Evolutionary conservation across 2,329 filamentous ascomycete species (phyloP).

Genomic region (Neurospora crassa): DNA sequence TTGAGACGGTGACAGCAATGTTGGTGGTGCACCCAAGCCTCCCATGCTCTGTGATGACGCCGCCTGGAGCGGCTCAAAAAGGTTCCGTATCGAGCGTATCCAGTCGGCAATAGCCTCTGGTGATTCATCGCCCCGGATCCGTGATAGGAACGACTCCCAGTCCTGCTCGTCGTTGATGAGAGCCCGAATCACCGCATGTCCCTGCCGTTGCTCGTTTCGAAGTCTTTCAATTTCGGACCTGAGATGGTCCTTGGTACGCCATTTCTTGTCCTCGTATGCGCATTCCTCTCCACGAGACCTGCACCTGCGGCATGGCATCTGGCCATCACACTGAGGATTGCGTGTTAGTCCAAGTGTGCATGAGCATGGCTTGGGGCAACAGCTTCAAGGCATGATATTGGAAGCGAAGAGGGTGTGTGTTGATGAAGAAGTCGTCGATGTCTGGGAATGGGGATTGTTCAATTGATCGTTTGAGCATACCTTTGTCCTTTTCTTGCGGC

Average conservation of each 20-base stretch:
- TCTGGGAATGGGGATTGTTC: not conserved
- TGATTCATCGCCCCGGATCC: conserved; percentile 14
- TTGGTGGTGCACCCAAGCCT: not conserved
- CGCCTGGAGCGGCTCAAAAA: not conserved
- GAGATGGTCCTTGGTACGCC: conserved; percentile 20
- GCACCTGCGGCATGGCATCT: conserved; percentile 18
- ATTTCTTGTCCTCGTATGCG: conserved; percentile 19
- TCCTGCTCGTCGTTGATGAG: conserved; percentile 13
- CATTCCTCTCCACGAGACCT: conserved; percentile 18
- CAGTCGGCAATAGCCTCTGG: conserved; percentile 17
- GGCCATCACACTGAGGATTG: conserved; percentile 16
- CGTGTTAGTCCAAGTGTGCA: conserved; percentile 5
- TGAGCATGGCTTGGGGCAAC: not conserved
- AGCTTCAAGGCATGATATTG: not conserved
- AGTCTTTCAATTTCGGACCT: conserved; percentile 19
- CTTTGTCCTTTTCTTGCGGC: conserved; percentile 20
- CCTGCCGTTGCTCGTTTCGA: conserved; percentile 15
- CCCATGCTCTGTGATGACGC: not conserved
- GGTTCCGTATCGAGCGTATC: conserved; percentile 10
- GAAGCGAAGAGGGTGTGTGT: not conserved
- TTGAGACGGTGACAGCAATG: not conserved
- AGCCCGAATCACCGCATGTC: conserved; percentile 15
- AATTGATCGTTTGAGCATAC: conserved; percentile 5
- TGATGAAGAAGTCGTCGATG: not conserved
- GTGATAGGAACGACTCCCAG: conserved; percentile 12